Evolutionary conservation across 2,329 filamentous ascomycete species (phyloP).

Genomic region (Thelonectria discophora): DNA sequence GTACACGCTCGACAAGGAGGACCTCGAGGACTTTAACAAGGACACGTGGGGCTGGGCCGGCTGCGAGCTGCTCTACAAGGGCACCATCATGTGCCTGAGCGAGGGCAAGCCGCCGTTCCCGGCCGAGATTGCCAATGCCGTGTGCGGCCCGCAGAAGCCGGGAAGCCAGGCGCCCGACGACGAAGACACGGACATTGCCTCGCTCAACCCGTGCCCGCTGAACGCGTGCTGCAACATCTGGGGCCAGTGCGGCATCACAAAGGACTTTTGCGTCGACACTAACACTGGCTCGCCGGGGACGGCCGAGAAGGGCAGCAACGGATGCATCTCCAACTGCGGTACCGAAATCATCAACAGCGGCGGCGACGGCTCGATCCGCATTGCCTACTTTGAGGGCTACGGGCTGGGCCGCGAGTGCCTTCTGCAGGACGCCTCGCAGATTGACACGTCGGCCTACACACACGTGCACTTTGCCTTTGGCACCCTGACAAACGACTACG

Average conservation of each 20-base stretch:
- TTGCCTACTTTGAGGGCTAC: slow-evolving; percentile 21
- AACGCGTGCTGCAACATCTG: slow-evolving; percentile 50
- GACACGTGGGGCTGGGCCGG: slow-evolving; percentile 50
- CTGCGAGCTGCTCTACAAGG: slow-evolving; percentile 37
- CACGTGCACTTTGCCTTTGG: slow-evolving; percentile 41
- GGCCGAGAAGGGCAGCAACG: too few species aligned
- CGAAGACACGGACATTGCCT: slow-evolving; percentile 40
- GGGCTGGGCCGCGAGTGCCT: slow-evolving; percentile 25
- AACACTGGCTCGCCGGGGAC: neutral
- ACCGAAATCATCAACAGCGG: slow-evolving; percentile 37
- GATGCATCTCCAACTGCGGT: slow-evolving; percentile 53
- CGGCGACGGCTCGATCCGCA: neutral
- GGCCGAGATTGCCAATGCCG: slow-evolving; percentile 34
- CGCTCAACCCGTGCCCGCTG: slow-evolving; percentile 55
- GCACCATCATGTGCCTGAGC: slow-evolving; percentile 44
- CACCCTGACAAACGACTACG: slow-evolving; percentile 32
- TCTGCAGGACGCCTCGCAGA: slow-evolving; percentile 36
- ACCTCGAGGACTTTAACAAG: slow-evolving; percentile 42
- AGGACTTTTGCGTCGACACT: slow-evolving; percentile 48
- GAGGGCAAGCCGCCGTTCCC: slow-evolving; percentile 40
- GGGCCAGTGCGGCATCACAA: slow-evolving; percentile 54
- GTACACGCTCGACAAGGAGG: neutral
- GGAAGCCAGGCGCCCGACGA: slow-evolving; percentile 48
- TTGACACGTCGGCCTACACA: slow-evolving; percentile 26
- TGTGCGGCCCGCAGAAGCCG: slow-evolving; percentile 55